Base-by-base conservation (phyloP, 441 rosid genomes). In the Pelargonium fulgidum region DNA sequence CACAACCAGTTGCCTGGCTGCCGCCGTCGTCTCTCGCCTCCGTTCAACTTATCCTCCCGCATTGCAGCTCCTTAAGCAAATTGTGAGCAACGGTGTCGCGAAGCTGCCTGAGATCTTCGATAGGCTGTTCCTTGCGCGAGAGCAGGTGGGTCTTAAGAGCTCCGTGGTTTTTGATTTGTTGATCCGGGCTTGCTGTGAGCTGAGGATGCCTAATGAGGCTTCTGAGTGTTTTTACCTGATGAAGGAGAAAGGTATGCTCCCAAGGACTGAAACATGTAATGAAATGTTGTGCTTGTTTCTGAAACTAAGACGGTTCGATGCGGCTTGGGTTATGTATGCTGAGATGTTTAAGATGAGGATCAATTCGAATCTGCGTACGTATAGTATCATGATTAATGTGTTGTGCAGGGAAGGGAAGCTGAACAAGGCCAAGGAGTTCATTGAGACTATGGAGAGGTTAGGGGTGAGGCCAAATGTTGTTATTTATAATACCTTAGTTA, bases 361-460 rank as follows among this genome's bases (percentile, higher is more conserved):
- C 33, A 86, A 81, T 73, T 93, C 95, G 2, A 89, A 78, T 68
- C 66, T 87, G n/a, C 78, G 70, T 69, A 91, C 98, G 0, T 91
- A 80, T 78, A 93, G 89, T 59, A 91, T 91, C 66, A 91, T 93
- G 98, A 83, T 93, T 29, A 89, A 93, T 75, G 80, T 85, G 64
- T 75, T 93, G 82, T 93, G 98, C 22, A 93, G 88, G 80, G 95
- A 89, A 76, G 98, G 97, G 75, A 93, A 93, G 78, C 65, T 93
- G 71, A 91, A 93, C 77, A 89, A 84, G 79, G 96, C 92, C 0
- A 91, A 91, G 67, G 95, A 81, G 20, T 82, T 91, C 66, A 63
- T 84, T 50, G 82, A 75, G n/a, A 62, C 76, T 66, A 89, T 91
- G 96, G 96, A 87, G 79, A 64, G 65, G 76, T 77, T 87, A 70